A percentile compares a stretch with the other conserved stretches of the same genome.
Evolutionary conservation across 2,329 filamentous ascomycete species (phyloP).

Genomic region (Talaromyces sp.): DNA sequence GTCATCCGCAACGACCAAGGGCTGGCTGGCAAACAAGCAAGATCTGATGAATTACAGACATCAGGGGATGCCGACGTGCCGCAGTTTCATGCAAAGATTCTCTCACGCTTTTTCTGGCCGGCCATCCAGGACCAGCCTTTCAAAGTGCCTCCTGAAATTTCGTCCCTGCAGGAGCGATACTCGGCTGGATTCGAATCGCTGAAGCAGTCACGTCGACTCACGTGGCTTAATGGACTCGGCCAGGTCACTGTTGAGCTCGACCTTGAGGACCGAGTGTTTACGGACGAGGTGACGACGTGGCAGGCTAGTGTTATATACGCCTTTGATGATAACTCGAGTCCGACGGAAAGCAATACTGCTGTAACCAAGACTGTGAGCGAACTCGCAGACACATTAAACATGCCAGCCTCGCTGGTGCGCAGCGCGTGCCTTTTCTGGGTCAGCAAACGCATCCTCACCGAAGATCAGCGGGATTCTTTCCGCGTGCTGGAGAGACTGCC

Average conservation of each 20-base stretch:
- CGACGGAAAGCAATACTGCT: conserved; percentile 18
- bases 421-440: conserved; percentile 59
- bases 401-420: conserved; percentile 52
- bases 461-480: conserved; percentile 47
- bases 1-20: conserved; percentile 53
- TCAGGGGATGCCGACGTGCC: conserved; percentile 25
- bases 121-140: conserved; percentile 56
- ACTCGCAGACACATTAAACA: conserved; percentile 46
- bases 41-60: conserved; percentile 17
- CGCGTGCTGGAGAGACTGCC: conserved; percentile 51
- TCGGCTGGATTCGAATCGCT: conserved; percentile 69
- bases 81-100: conserved; percentile 70
- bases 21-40: conserved; percentile 24
- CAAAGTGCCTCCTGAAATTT: conserved; percentile 39
- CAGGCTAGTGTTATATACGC: conserved; percentile 83
- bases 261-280: conserved; percentile 70
- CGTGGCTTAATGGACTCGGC: conserved; percentile 79
- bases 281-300: conserved; percentile 69
- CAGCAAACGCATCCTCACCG: conserved; percentile 48
- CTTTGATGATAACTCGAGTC: conserved; percentile 53
- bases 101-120: conserved; percentile 93
- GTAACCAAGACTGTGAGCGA: conserved; percentile 36
- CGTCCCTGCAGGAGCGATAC: conserved; percentile 62
- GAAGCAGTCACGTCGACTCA: conserved; percentile 78
- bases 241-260: conserved; percentile 75